phyloP scores from a whole-genome alignment of 352 stramenopile species.

The Phytopythium montanum region DNA sequence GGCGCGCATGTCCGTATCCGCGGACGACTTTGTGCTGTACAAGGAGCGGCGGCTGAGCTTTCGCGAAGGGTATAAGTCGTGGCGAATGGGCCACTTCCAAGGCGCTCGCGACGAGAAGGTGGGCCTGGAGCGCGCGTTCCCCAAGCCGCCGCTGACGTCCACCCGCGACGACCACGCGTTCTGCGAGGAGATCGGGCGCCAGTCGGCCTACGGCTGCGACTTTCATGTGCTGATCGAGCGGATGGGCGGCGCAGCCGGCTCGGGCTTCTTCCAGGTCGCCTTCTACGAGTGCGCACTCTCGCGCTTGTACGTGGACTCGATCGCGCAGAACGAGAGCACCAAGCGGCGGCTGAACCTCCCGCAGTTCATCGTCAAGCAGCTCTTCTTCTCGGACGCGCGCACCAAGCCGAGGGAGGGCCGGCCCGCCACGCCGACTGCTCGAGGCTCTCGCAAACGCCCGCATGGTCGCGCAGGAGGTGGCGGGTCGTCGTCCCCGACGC shows the following conservation, averaged over 20 bases:
- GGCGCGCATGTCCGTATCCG: slow-evolving; percentile 67
- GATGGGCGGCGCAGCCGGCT: slow-evolving; percentile 39
- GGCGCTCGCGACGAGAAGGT: slow-evolving; percentile 71
- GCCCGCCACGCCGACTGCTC: slow-evolving; percentile 18
- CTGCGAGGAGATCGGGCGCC: slow-evolving; percentile 63
- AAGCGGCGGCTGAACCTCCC: slow-evolving; percentile 27
- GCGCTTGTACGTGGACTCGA: slow-evolving; percentile 42
- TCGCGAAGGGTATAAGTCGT: slow-evolving; percentile 83
- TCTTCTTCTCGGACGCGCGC: slow-evolving; percentile 39
- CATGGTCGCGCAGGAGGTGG: slow-evolving; percentile 14
- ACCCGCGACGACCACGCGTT: slow-evolving; percentile 76
- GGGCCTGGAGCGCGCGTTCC: slow-evolving; percentile 38
- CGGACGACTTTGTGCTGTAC: slow-evolving; percentile 83
- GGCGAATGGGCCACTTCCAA: slow-evolving; percentile 78
- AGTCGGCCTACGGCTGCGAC: slow-evolving; percentile 54
- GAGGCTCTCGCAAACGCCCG: slow-evolving; percentile 17
- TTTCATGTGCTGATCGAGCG: slow-evolving; percentile 79
- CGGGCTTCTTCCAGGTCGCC: slow-evolving; percentile 82
- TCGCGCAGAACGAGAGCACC: slow-evolving; percentile 23
- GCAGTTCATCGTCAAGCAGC: slow-evolving; percentile 47
- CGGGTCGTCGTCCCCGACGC: slow-evolving; percentile 1
- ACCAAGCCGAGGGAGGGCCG: slow-evolving; percentile 18
- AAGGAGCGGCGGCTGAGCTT: slow-evolving; percentile 77
- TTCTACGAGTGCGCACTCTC: slow-evolving; percentile 84
- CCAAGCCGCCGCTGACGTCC: slow-evolving; percentile 41